Conservation (phyloP, 1,139 yeast genomes). For the Zhuliangozyma blackwelliae region DNA sequence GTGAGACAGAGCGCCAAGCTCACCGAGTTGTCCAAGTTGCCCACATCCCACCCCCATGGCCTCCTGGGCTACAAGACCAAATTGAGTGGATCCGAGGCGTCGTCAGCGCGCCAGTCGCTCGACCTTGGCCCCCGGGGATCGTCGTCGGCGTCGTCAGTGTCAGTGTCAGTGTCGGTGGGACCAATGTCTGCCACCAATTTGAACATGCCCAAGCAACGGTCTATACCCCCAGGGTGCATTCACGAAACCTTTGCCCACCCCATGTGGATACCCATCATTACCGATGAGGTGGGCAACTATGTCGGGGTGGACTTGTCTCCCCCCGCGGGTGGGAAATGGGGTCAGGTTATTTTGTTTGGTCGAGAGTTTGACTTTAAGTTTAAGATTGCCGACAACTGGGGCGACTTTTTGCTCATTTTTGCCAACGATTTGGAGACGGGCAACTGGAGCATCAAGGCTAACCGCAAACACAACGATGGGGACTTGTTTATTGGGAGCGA, state of each 20-base stretch:
- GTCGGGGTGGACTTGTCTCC: conserved; percentile 89
- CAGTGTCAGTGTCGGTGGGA: conserved; percentile 1
- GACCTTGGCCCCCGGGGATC: conserved; percentile 2
- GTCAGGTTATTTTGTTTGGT: conserved; percentile 85
- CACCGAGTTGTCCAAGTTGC: conserved; percentile 23
- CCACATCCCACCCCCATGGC: conserved; percentile 19
- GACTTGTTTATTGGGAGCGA: conserved; percentile 59
- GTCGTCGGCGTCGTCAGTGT: conserved; percentile 4
- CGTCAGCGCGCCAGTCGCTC: conserved; percentile 6
- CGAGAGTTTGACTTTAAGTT: conserved; percentile 84
- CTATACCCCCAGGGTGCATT: conserved; percentile 70
- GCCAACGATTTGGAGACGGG: conserved; percentile 84
- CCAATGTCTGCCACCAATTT: background rate
- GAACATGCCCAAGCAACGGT: conserved; percentile 54
- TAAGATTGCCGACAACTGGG: conserved; percentile 78
- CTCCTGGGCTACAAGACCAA: conserved; percentile 18
- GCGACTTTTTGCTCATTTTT: conserved; percentile 71
- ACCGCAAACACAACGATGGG: conserved; percentile 39
- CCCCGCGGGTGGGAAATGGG: conserved; percentile 55
- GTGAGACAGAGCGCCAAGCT: conserved; percentile 15
- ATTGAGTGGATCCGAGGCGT: conserved; percentile 14
- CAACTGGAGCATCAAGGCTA: conserved; percentile 61
- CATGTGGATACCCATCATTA: conserved; percentile 85
- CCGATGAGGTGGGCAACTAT: conserved; percentile 87
- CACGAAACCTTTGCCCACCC: conserved; percentile 78